These are phyloP conservation scores for Syncephalastrum racemosum DNA, from an alignment of 371 early-diverging fungal genomes.

Conservation along the genomic window DNA sequence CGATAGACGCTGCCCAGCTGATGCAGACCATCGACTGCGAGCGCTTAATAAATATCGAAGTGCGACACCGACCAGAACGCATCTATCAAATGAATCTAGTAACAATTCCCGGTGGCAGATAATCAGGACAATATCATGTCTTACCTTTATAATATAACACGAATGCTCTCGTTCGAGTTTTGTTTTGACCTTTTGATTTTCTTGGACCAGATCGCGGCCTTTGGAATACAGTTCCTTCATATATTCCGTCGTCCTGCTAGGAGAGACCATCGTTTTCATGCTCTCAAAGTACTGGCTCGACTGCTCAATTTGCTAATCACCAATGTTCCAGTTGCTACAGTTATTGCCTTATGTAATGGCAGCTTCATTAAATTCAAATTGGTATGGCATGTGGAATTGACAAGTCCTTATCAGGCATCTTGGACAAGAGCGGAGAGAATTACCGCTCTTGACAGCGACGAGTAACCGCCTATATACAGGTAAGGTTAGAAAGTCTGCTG, in stretches of 20 bases:
- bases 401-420: not conserved
- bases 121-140: not conserved
- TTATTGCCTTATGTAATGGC: no score
- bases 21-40: conserved; percentile 8
- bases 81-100: not conserved
- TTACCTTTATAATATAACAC: not conserved
- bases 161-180: no score
- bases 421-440: conserved; percentile 2
- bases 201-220: no score
- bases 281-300: no score
- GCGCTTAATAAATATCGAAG: conserved; percentile 1
- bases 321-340: no score
- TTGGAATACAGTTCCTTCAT: no score
- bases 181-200: not conserved
- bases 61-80: conserved; percentile 6
- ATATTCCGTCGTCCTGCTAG: no score
- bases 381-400: not conserved
- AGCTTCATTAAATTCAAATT: not conserved
- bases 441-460: conserved; percentile 1
- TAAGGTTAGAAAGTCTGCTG: no score
- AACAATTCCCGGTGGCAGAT: not conserved
- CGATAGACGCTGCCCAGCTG: conserved; percentile 8
- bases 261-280: no score
- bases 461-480: conserved; percentile 9
- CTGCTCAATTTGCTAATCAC: no score